Evolutionary conservation across 2,329 filamentous ascomycete species (phyloP), one percentile per base, ranked within the genome.

Genomic region (Rhinocladiella mackenziei): DNA sequence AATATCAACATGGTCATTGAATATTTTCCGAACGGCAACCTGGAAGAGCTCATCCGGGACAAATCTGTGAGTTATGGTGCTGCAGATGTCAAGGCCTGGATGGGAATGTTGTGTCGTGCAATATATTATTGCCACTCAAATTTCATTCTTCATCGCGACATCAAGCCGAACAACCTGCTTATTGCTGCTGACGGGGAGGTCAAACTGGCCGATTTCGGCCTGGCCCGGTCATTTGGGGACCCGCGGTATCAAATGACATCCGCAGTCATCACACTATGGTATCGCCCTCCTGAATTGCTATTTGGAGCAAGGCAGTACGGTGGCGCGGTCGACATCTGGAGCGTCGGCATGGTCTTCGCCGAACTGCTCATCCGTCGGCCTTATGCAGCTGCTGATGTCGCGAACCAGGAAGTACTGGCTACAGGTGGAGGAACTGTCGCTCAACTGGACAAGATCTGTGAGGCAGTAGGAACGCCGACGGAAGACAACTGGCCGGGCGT

Each of bases 101-200:
- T 96, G 83, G 86, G 86, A 53, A 97, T 97, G 92, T 77, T 97
- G n/a, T 79, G 78, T 19, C 82, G 91, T 30, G 92, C 86, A 18
- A 81, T 97, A 19, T 94, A 88, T 83, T 98, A 94, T 73, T 97
- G 92, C 66, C 92, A 98, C 66, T 86, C 89, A 62, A 94, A 92
- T 65, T 91, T 84, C 58, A 80, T 98, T 13, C 76, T 98, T 20
- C 92, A 98, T 68, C 86, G 92, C 58, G 92, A 98, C 72, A 97
- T 98, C 73, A 98, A 98, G 69, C 91, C 91, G 35, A 97, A 97
- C 77, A 98, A 98, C 71, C 72, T 97, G 67, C 76, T 98, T 48
- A 94, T 98, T 58, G 89, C 89, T 15, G 85, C 87, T 30, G 86
- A 95, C 62, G 91, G 92, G 36, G 86, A 91, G 60, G 81, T 98